A percentile compares a stretch with the other conserved stretches of the same genome.
phyloP scores from a whole-genome alignment of 495 filamentous ascomycete genomes.

The Xylaria flabelliformis region DNA sequence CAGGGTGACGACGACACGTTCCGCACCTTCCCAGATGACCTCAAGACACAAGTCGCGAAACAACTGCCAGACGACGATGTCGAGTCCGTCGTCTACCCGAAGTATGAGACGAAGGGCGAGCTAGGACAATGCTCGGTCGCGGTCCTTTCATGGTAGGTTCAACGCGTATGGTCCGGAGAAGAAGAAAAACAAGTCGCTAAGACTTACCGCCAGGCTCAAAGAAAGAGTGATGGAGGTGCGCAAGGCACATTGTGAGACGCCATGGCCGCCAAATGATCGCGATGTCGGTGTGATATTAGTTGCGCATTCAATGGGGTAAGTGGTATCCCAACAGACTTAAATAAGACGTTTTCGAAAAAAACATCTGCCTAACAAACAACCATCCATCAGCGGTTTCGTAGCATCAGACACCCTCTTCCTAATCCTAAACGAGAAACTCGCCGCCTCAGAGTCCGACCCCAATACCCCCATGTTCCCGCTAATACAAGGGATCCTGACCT shows the following conservation, averaged over 20 bases:
- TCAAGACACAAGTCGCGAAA: conserved; percentile 69
- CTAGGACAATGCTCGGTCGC: conserved; percentile 73
- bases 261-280: conserved; percentile 86
- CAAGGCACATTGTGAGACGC: conserved; percentile 73
- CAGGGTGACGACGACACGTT: conserved; percentile 93
- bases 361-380: neutral
- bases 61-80: conserved; percentile 71
- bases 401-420: conserved; percentile 82
- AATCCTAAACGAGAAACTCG: conserved; percentile 48
- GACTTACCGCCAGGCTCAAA: conserved; percentile 90
- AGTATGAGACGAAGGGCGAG: conserved; percentile 90
- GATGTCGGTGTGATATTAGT: conserved; percentile 82
- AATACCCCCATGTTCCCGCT: conserved; percentile 62
- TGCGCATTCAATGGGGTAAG: conserved; percentile 88
- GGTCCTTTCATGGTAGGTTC: conserved; percentile 80
- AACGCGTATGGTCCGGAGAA: neutral
- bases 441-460: neutral
- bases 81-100: conserved; percentile 77
- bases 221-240: conserved; percentile 85
- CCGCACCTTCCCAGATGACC: conserved; percentile 71
- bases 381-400: conserved; percentile 73
- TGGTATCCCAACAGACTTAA: too few relatives aligned
- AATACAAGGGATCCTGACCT: conserved; percentile 85
- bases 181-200: too few relatives aligned
- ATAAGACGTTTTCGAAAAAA: too few relatives aligned